A percentile compares a stretch with the other conserved stretches of the same genome.
Evolutionary conservation across 208 protist genomes (phyloP).

Genomic region (Acanthamoeba lenticulata): DNA sequence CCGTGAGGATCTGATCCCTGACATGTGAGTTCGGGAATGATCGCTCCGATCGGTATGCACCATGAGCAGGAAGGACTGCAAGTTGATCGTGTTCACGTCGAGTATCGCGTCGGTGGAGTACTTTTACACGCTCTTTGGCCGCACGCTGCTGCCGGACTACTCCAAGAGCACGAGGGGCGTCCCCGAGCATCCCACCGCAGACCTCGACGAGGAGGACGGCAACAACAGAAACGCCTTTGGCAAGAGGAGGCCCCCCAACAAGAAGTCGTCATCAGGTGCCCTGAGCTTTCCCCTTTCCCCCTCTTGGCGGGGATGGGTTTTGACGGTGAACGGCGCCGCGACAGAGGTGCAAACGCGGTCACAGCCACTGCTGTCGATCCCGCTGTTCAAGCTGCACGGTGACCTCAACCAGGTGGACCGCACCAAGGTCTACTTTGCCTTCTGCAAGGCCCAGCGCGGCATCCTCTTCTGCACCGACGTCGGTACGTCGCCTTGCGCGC

Average conservation of each 20-base stretch:
- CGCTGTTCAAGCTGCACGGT: slow-evolving; percentile 95
- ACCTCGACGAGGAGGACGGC: neutral
- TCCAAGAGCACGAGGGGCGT: neutral
- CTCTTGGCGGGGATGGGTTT: neutral
- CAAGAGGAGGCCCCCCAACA: too few relatives aligned
- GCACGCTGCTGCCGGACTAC: neutral
- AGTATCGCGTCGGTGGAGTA: slow-evolving; percentile 89
- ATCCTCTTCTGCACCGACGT: slow-evolving; percentile 97
- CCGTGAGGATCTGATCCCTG: neutral
- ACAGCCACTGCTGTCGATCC: slow-evolving; percentile 62
- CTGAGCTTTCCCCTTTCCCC: neutral
- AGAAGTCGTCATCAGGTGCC: too few relatives aligned
- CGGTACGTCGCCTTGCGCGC: slow-evolving; percentile 70
- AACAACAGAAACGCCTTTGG: neutral
- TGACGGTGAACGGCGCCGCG: neutral
- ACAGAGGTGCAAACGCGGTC: neutral
- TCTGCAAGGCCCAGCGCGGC: slow-evolving; percentile 89
- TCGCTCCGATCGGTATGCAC: neutral
- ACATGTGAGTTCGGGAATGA: neutral
- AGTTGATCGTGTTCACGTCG: slow-evolving; percentile 89
- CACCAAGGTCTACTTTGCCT: slow-evolving; percentile 91
- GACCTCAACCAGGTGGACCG: slow-evolving; percentile 95
- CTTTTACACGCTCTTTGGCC: slow-evolving; percentile 84
- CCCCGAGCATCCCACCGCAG: neutral
- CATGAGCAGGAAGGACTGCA: slow-evolving; percentile 43